Evolutionary conservation across 192 early-diverging fungal species (phyloP), one percentile per base, ranked within the genome.

Genomic region (Coemansia javaensis): DNA sequence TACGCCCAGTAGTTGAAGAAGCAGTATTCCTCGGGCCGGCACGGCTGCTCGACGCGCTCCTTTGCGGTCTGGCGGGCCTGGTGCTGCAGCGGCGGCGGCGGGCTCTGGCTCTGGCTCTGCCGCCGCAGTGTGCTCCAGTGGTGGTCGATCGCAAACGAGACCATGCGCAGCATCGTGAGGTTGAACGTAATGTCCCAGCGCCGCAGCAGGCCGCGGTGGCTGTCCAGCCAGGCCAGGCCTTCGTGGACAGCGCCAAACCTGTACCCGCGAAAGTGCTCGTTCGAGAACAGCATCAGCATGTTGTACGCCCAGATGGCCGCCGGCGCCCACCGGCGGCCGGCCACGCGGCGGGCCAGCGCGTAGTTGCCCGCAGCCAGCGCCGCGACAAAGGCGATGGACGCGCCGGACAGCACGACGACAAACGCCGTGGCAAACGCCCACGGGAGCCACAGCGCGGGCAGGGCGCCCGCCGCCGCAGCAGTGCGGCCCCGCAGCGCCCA

Each of bases 121-220:
- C 69, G 79, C 75, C 79, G 77, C 27, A 44, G 20, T n/a, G 37
- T 40, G 2, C 63, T 62, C 93, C 91, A 96, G 57, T 94, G 90
- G 50, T 86, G 90, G 70, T 98, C 95, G 87, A 97, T 85, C 40
- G 85, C 81, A 59, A 87, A 98, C 5, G 92, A 94, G 17, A 98
- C 78, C 77, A 97, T 85, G 12, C 89, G 81, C 7, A 98, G 80
- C 75, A 90, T 85, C 3, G 78, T 79, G 42, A 97, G 85, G 57
- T 97, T 97, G 75, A 95, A 94, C 5, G 83, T 84, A 20, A 94
- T 65, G 51, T 87, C 78, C 95, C 95, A 98, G 28, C 93, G 81
- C 10, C 72, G 63, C 60, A 84, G 63, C 13, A 94, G 47, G 5
- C 93, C 95, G 7, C 59, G 67, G 52, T 80, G 73, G 8, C 46